Percentiles rank a stretch among this genome's conserved stretches.
These are phyloP conservation scores for Mikania micrantha DNA, from an alignment of 129 eudicot genomes.

Conservation along the genomic window DNA sequence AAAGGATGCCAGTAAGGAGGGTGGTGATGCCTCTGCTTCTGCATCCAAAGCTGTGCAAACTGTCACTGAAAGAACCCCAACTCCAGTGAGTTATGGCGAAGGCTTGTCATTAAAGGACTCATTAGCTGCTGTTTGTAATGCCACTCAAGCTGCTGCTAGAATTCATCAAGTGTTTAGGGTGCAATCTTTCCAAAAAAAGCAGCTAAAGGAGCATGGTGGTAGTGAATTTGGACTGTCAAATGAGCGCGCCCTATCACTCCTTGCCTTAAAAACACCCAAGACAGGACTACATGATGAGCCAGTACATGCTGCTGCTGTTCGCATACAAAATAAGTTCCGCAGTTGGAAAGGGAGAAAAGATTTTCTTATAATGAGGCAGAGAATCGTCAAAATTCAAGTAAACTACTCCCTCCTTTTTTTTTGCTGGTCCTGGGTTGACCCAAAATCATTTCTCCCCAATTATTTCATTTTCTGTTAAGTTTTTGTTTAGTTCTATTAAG, in stretches of 20 bases:
- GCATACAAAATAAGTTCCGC: conserved; percentile 85
- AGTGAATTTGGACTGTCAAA: conserved; percentile 58
- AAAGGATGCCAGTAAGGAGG: conserved; percentile 40
- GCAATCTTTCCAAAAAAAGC: conserved; percentile 88
- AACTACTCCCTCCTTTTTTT: neutral
- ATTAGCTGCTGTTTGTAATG: conserved; percentile 91
- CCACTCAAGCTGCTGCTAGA: conserved; percentile 94
- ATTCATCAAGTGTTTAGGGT: conserved; percentile 87
- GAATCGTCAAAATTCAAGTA: conserved; percentile 92
- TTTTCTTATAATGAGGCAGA: conserved; percentile 62
- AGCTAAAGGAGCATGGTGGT: conserved; percentile 54
- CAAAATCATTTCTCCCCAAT: neutral
- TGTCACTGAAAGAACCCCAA: conserved; percentile 59
- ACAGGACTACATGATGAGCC: conserved; percentile 65
- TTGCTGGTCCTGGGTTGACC: too few species aligned
- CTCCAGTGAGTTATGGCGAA: conserved; percentile 58
- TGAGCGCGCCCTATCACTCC: conserved; percentile 68
- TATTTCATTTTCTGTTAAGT: neutral
- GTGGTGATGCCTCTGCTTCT: conserved; percentile 28
- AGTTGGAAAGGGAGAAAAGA: conserved; percentile 87
- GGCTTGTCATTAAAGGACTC: conserved; percentile 76
- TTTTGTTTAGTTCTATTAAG: neutral
- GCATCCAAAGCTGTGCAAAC: conserved; percentile 54
- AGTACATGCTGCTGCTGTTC: conserved; percentile 76
- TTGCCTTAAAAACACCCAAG: conserved; percentile 56